These are phyloP conservation scores for Coniochaeta sp. DNA, from an alignment of 2,329 filamentous ascomycete species.

Conservation along the genomic window DNA sequence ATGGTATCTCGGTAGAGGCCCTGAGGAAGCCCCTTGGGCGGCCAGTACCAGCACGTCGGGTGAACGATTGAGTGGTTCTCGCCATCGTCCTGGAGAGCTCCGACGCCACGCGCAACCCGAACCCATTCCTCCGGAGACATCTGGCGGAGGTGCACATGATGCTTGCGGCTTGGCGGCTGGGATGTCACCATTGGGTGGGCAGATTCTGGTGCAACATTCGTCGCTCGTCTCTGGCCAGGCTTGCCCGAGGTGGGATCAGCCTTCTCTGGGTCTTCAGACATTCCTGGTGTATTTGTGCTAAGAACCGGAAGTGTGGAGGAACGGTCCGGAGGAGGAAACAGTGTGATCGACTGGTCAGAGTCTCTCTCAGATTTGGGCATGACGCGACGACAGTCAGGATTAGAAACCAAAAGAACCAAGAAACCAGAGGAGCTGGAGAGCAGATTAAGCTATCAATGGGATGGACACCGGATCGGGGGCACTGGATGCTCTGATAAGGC, in stretches of 20 bases:
- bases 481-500: not conserved
- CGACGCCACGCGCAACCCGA: slow-evolving; percentile 38
- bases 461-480: not conserved
- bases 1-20: slow-evolving; percentile 44
- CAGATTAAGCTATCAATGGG: not conserved
- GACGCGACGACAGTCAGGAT: not conserved
- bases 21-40: slow-evolving; percentile 36
- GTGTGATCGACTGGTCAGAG: not conserved
- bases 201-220: not conserved
- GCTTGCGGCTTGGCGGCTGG: not conserved
- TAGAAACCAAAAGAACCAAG: not conserved
- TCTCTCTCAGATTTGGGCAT: not conserved
- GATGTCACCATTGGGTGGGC: not conserved
- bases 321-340: not conserved
- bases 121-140: slow-evolving; percentile 37
- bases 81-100: slow-evolving; percentile 33
- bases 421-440: not conserved
- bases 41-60: slow-evolving; percentile 34
- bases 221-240: not conserved
- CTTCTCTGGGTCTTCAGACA: not conserved
- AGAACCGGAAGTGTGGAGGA: not conserved
- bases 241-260: not conserved
- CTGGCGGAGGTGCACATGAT: slow-evolving; percentile 24
- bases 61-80: slow-evolving; percentile 35
- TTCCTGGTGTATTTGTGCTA: not conserved